Conservation (phyloP, 2,329 filamentous ascomycete genomes). For the Ophiostoma sp. region DNA sequence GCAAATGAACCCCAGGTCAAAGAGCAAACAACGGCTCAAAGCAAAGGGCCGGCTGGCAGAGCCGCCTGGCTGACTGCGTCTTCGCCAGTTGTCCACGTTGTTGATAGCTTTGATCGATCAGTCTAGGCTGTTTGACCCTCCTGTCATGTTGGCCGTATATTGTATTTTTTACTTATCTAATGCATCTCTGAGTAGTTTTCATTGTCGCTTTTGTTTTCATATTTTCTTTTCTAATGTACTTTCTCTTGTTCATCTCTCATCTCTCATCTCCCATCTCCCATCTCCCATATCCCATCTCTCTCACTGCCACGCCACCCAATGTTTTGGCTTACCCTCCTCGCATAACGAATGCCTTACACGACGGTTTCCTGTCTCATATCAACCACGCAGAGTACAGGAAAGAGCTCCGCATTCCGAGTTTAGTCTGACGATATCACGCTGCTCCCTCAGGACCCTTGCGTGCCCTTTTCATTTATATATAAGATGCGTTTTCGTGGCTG, state of each 20-base stretch:
- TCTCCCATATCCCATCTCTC: too few relatives aligned
- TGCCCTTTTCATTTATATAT: too few relatives aligned
- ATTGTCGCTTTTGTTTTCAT: neutral
- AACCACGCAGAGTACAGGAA: neutral
- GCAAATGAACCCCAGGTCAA: neutral
- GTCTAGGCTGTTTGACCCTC: neutral
- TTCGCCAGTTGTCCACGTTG: constrained; percentile 10
- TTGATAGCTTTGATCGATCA: neutral
- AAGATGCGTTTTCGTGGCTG: too few relatives aligned
- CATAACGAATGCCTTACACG: constrained; percentile 12
- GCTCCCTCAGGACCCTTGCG: too few relatives aligned
- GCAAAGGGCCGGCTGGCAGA: neutral
- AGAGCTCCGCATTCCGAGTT: neutral
- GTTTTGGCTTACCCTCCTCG: neutral
- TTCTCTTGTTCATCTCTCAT: neutral
- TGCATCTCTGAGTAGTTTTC: too few relatives aligned
- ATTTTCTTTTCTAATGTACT: neutral
- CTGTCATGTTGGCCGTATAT: neutral
- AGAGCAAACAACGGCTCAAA: neutral
- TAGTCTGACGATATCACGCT: neutral
- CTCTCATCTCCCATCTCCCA: neutral
- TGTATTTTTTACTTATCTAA: neutral
- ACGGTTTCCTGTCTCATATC: constrained; percentile 18
- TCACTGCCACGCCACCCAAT: neutral
- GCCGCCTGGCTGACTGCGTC: neutral